These are phyloP conservation scores for Oryza meridionalis DNA, from an alignment of 176 grass and related monocot genomes.

Conservation along the genomic window DNA sequence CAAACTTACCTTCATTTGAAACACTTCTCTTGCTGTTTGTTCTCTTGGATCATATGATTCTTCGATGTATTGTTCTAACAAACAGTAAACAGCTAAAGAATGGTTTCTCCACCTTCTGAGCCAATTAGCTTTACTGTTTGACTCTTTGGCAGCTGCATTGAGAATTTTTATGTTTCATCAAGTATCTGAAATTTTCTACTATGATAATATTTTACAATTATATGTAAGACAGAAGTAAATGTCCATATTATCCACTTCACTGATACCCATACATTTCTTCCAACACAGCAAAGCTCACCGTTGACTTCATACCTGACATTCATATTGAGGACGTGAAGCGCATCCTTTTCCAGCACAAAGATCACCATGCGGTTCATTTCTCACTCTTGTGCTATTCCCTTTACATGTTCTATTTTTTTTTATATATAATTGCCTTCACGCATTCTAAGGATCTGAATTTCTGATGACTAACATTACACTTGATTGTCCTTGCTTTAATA, in stretches of 20 bases:
- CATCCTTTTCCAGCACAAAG: constrained; percentile 74
- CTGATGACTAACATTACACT: neutral
- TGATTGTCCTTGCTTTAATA: constrained; percentile 26
- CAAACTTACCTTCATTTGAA: constrained; percentile 27
- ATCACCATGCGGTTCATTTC: constrained; percentile 65
- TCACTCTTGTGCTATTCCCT: neutral
- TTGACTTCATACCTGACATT: constrained; percentile 89
- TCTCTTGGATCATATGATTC: neutral
- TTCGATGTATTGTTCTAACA: neutral
- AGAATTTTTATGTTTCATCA: constrained; percentile 12
- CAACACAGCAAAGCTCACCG: constrained; percentile 69
- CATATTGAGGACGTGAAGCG: constrained; percentile 74
- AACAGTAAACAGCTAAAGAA: neutral
- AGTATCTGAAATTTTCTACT: constrained; percentile 12
- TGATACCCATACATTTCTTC: constrained; percentile 26
- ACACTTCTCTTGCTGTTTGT: neutral
- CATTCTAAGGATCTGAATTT: constrained; percentile 30
- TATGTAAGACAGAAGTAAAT: neutral
- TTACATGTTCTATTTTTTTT: neutral
- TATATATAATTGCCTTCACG: neutral
- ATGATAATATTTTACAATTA: neutral
- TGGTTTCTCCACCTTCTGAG: neutral
- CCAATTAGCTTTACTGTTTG: neutral
- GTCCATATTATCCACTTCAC: neutral
- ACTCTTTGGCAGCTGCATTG: constrained; percentile 10